Base-by-base conservation (phyloP, 2,329 filamentous ascomycete genomes). In the Colletotrichum coccodes region DNA sequence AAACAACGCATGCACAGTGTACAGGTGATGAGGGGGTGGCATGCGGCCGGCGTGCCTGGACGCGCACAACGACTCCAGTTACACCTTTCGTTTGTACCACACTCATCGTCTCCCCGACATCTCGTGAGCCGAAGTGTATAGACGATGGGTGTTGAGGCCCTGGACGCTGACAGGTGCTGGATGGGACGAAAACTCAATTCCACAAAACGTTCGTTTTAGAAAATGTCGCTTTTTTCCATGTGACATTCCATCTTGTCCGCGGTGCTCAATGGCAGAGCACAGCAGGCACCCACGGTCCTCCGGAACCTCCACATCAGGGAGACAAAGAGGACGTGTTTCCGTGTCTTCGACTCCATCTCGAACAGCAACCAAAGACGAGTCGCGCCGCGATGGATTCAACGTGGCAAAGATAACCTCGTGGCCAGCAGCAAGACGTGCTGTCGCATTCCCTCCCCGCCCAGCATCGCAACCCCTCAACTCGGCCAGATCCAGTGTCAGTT, bases 181-280 rank as follows among this genome's bases (percentile, higher is more conserved):
- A 56, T 63, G 50, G 53, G 64, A 67, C 28, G 64, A 67, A 65
- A 58, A 36, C 38, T 67, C 64, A 67, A 67, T 63, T 63, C 49
- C 32, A 21, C 16, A 30, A 12, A 32, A 26, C 46, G n/a, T n/a
- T n/a, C n/a, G n/a, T n/a, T n/a, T n/a, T n/a, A n/a, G n/a, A n/a
- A n/a, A n/a, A n/a, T 8, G 9, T 4, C 26, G 3, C 4, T 4
- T 11, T 9, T 12, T 36, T 30, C 32, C 60, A 63, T 63, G 50
- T 49, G 60, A 40, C 32, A 49, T 63, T 14, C 49, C 26, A 38
- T 60, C 26, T 12, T 26, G 11, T 11, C 12, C 26, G 3, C 23
- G 11, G n/a, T 44, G 30, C n/a, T 14, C 5, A 30, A 56, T 6
- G 16, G 34, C 32, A 30, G 14, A 40, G 11, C 28, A 30, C 5